Percentiles rank a stretch among this genome's conserved stretches.
These are phyloP conservation scores for Lentinula aciculospora DNA, from an alignment of 768 basidiomycete species.

Conservation along the genomic window DNA sequence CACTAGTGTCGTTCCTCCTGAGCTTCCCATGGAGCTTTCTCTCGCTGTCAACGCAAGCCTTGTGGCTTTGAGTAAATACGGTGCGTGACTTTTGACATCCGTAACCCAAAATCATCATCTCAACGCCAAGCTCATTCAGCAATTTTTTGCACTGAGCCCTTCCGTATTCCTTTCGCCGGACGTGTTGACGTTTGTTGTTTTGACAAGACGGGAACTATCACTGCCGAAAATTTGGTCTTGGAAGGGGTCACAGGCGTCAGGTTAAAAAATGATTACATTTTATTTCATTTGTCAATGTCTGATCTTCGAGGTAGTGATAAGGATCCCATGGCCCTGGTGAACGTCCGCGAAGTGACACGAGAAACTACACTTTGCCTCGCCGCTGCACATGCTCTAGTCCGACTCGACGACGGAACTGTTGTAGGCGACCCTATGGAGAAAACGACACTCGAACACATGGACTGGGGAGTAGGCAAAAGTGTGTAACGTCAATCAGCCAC, in stretches of 20 bases:
- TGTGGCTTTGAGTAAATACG: slow-evolving; percentile 88
- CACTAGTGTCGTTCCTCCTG: slow-evolving; percentile 96
- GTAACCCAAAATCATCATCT: neutral
- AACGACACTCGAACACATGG: slow-evolving; percentile 85
- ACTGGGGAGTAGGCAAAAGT: slow-evolving; percentile 81
- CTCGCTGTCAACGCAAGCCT: slow-evolving; percentile 94
- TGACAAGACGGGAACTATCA: slow-evolving; percentile 99
- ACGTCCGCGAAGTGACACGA: slow-evolving; percentile 69
- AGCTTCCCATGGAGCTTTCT: slow-evolving; percentile 96
- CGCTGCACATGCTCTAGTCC: slow-evolving; percentile 90
- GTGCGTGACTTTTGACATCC: slow-evolving; percentile 37
- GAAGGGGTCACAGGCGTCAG: slow-evolving; percentile 91
- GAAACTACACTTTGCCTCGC: slow-evolving; percentile 88
- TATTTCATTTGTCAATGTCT: neutral
- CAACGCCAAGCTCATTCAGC: slow-evolving; percentile 49
- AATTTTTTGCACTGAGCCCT: slow-evolving; percentile 98
- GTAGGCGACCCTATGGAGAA: slow-evolving; percentile 99
- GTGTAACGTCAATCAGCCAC: slow-evolving; percentile 8
- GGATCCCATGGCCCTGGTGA: slow-evolving; percentile 62
- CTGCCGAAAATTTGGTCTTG: slow-evolving; percentile 89
- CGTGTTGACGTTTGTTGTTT: slow-evolving; percentile 98
- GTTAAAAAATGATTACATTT: slow-evolving; percentile 47
- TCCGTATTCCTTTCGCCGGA: slow-evolving; percentile 94
- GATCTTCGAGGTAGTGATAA: slow-evolving; percentile 33
- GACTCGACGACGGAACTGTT: slow-evolving; percentile 87